Evolutionary conservation across 352 stramenopile species (phyloP), one percentile per base, ranked within the genome.

Genomic region (Halophytophthora polymorphica): DNA sequence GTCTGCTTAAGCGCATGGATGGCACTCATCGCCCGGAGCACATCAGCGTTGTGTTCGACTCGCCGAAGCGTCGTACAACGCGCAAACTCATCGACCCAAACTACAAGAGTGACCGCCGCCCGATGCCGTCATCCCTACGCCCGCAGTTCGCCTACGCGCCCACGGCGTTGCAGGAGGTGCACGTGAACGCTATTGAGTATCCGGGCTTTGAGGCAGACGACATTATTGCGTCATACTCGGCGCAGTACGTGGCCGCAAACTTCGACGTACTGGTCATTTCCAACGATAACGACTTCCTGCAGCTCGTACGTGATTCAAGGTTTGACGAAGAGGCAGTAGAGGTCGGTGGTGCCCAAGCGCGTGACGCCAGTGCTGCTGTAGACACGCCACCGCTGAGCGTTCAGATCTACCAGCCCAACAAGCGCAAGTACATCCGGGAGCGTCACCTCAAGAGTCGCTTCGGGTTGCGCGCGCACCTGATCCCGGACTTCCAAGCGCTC

Each of bases 381-480:
- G 15, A 46, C 11, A 12, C 33, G n/a, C 33, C 56, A 41, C 3
- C 53, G 35, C 56, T 47, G 18, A 39, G 34, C 21, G 78, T 93
- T 12, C 68, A 87, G 52, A 52, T 93, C 34, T 93, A 93, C 54
- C 78, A 86, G 51, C 81, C 81, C 45, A 86, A 70, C 43, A 84
- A 82, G 54, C 71, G 80, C 1, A 66, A 73, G 18, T 91, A 89
- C 55, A 52, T 90, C 19, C 73, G 71, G 5, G 80, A 89, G 23
- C 68, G 75, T 14, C 66, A 83, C 44, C 47, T 93, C 23, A 70
- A 63, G 39, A 77, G 72, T 36, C 77, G 82, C 12, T 87, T 87
- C 28, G 77, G 77, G 0, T 41, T 81, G 28, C 65, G 69, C 6
- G 69, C 77, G 14, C 63, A 45, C 11, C 53, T 90, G 31, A 58